Base-by-base conservation (phyloP, 164 flowering plant species). In the Aristolochia californica region DNA sequence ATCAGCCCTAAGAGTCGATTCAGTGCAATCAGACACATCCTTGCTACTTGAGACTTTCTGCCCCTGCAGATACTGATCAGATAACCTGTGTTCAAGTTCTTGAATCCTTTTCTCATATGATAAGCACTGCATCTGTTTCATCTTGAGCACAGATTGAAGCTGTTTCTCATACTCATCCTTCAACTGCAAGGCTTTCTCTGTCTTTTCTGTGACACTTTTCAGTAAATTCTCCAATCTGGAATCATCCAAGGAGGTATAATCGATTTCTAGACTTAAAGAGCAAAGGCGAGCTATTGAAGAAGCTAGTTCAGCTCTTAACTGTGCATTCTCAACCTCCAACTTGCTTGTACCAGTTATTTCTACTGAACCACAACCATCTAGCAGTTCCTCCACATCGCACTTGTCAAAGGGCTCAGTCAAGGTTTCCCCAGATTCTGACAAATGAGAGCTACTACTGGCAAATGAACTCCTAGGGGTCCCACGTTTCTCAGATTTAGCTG, bases 281-380 rank as follows among this genome's bases (percentile, higher is more conserved):
- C 96, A 88, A 23, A 88, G 72, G 13, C 68, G 38, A 15, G 96
- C 96, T 66, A 84, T 78, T 66, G 82, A 83, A 26, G 97, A 80
- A 66, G 99, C 99, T 70, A 94, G 94, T 30, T 94, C 99, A 68
- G 99, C 96, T 75, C 82, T 90, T 61, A 94, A 70, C 65, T 77
- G 85, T 56, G 91, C 97, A 77, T 90, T 94, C 78, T 94, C 97
- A 58, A 94, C 99, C 73, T 94, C 99, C 70, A 88, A 55, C 66
- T 82, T 90, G 80, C 94, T 84, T 54, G 99, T 94, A 66, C 99
- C 99, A 60, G 94, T 89, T 74, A 94, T 84, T 61, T 90, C 97
- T 48, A 83, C 72, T 58, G 88, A 70, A 60, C 71, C 93, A 67
- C 58, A 72, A 21, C 71, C 82, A 58, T 82, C 91, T 51, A 78